Conservation (phyloP, 208 protist species). For the Leishmania guyanensis region DNA sequence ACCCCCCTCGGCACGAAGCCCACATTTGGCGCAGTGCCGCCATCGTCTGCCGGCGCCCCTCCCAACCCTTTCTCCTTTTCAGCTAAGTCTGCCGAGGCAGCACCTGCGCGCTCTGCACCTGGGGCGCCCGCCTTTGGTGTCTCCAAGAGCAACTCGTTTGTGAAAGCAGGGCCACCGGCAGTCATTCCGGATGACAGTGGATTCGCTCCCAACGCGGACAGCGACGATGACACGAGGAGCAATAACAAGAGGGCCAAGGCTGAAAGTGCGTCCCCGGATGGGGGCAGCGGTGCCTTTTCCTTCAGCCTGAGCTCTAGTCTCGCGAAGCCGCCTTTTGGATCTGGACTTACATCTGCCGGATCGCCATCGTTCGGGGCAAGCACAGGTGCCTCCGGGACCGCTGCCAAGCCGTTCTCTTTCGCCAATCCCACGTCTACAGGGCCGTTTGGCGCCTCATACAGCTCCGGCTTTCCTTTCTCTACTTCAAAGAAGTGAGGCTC, state of each 20-base stretch:
- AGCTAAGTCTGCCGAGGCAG: background rate
- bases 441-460: slow-evolving; percentile 23
- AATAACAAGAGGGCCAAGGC: slow-evolving; percentile 37
- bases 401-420: slow-evolving; percentile 10
- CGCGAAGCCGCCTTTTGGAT: slow-evolving; percentile 27
- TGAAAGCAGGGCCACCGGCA: slow-evolving; percentile 53
- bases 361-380: slow-evolving; percentile 4
- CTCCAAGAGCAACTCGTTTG: slow-evolving; percentile 37
- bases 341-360: background rate
- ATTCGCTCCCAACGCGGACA: slow-evolving; percentile 69
- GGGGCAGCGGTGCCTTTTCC: background rate
- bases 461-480: slow-evolving; percentile 11
- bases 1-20: background rate
- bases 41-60: slow-evolving; percentile 7
- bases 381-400: background rate
- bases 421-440: background rate
- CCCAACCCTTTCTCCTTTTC: slow-evolving; percentile 8
- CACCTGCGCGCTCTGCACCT: background rate
- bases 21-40: slow-evolving; percentile 25
- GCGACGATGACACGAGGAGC: slow-evolving; percentile 46
- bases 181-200: slow-evolving; percentile 71
- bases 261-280: slow-evolving; percentile 9
- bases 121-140: slow-evolving; percentile 10
- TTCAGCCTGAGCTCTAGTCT: background rate
- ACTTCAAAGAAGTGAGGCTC: background rate